Evolutionary conservation across 495 filamentous ascomycete genomes (phyloP), one percentile per base, ranked within the genome.

Genomic region (Margaritispora aquatica): DNA sequence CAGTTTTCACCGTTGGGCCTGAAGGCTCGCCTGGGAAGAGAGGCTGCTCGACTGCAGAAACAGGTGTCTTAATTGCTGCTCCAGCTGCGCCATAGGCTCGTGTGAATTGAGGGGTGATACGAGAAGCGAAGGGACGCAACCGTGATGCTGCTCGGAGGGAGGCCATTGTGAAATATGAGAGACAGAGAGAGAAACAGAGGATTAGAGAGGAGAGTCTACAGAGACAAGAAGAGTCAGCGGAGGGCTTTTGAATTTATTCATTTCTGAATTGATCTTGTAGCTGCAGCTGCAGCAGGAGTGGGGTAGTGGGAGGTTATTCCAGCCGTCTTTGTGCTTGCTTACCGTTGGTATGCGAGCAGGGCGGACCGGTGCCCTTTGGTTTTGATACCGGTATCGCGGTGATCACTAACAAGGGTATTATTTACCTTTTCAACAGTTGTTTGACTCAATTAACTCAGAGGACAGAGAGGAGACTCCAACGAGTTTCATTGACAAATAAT

Each of bases 1-100:
- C 74, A 7, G 88, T 96, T 70, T 82, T 82, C 60, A 97, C 71
- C 11, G 74, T 77, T 27, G 93, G 93, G 22, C 77, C 83, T 38
- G 77, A 58, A n/a, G 92, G 90, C 80, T 97, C 93, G 66, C 85
- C 74, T 61, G 80, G 71, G 71, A 87, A 85, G 76, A 80, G 89
- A 23, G 81, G 73, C 51, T 55, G 41, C 62, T 68, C 65, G 38
- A 52, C 41, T n/a, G 57, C 51, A 9, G 53, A 27, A 7, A 19
- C 10, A 19, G 66, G 31, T 17, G 27, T 23, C 55, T 58, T 59
- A 26, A 54, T 54, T 2, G 61, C 58, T 31, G 63, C 55, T 13
- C 61, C 64, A 21, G n/a, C n/a, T n/a, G 59, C 26, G 19, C 50
- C 61, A 52, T 68, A 68, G 4, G 26, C 38, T 36, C 65, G 62